Evolutionary conservation across 192 early-diverging fungal species (phyloP).

Genomic region (Gryganskiella cystojenkinii): DNA sequence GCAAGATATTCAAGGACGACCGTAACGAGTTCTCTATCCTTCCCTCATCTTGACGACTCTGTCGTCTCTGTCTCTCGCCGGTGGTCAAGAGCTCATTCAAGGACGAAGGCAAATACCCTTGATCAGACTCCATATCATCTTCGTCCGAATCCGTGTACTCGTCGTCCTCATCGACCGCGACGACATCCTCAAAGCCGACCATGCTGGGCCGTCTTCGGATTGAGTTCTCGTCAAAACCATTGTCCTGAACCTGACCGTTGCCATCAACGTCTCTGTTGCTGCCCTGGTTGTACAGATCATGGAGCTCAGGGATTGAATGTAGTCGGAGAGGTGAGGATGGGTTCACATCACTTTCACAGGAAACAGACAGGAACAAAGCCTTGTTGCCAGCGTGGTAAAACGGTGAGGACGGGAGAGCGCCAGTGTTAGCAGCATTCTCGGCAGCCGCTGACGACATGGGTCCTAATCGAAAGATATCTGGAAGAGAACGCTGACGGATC

Average conservation of each 20-base stretch:
- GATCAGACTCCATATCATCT: constrained; percentile 41
- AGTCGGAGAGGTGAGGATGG: constrained; percentile 46
- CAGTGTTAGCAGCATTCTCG: neutral
- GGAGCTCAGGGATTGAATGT: constrained; percentile 55
- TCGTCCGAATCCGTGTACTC: constrained; percentile 51
- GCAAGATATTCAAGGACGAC: no score
- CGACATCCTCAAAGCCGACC: constrained; percentile 15
- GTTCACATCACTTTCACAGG: constrained; percentile 37
- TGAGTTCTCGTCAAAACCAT: neutral
- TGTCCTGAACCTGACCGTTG: neutral
- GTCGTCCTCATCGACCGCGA: constrained; percentile 7
- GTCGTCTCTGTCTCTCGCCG: constrained; percentile 54
- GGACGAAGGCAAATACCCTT: constrained; percentile 61
- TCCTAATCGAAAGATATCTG: constrained; percentile 51
- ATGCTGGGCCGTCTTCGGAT: constrained; percentile 11
- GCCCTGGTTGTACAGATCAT: constrained; percentile 16
- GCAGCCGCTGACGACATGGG: constrained; percentile 20
- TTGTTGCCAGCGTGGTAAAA: constrained; percentile 49
- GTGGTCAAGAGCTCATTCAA: constrained; percentile 65
- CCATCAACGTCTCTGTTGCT: neutral
- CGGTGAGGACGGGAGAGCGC: constrained; percentile 31
- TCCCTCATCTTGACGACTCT: constrained; percentile 54
- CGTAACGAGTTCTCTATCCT: no score
- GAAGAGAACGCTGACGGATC: constrained; percentile 54
- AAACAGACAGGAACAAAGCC: constrained; percentile 48